Evolutionary conservation across 2,329 filamentous ascomycete genomes (phyloP), one percentile per base, ranked within the genome.

Genomic region (Trichoderma brevicompactum): DNA sequence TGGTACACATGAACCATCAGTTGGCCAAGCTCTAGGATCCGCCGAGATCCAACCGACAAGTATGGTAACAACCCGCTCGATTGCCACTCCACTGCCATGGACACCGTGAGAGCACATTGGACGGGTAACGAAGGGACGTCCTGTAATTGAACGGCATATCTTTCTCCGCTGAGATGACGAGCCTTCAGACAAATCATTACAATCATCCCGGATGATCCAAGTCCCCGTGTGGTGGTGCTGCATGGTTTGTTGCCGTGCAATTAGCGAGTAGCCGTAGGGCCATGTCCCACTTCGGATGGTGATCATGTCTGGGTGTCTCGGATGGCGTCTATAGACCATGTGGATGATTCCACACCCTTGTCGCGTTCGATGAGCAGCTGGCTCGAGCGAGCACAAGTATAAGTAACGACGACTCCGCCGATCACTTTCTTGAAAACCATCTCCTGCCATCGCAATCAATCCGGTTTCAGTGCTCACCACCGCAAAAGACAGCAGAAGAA

Each of bases 11-110:
- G 28, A 63, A 28, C n/a, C 49, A 54, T 54, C 32, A 63, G 40
- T 23, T 63, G 60, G 41, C 13, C 46, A 38, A 6, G 40, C 28
- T 38, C 19, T 13, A 28, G 43, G 41, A 61, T 65, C 64, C 64
- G 41, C 65, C 65, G 61, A 66, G 49, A 66, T 65, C 65, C 40
- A 60, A 38, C 61, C 65, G 61, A 66, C 34, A 15, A 54, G 17
- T 4, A 54, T 34, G 44, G 43, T 32, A 28, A 36, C 32, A 38
- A 23, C 15, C 32, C 40, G 46, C 44, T 50, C 44, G 44, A 41
- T 41, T 56, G 43, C 34, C 44, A 41, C 52, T 46, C 17, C 4
- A 55, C 34, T 3, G 0, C 32, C 19, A 32, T 34, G 44, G 34
- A n/a, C 36, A 41, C 13, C 10, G 13, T 15, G 13, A 7, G 23